Evolutionary conservation across 2,329 filamentous ascomycete species (phyloP).

Genomic region (Colletotrichum noveboracense): DNA sequence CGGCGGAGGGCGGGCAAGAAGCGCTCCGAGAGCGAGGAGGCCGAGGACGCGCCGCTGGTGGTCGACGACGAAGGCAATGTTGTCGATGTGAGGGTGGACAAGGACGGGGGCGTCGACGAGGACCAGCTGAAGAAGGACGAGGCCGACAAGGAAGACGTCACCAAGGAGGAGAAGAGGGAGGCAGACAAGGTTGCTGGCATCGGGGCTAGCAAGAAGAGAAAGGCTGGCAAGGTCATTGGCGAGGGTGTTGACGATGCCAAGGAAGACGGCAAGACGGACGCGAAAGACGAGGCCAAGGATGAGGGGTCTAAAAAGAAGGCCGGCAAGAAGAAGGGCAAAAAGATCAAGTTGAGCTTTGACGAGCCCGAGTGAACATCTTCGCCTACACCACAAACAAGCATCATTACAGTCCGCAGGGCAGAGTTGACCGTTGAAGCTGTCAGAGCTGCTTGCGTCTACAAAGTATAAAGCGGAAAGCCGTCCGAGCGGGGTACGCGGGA

Average conservation of each 20-base stretch:
- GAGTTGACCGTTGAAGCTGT: neutral
- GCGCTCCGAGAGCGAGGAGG: constrained; percentile 69
- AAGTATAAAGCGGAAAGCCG: neutral
- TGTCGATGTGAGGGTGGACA: constrained; percentile 52
- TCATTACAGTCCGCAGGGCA: neutral
- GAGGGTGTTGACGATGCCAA: constrained; percentile 30
- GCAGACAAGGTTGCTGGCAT: constrained; percentile 43
- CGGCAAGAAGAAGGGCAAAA: constrained; percentile 58
- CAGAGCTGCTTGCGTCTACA: neutral
- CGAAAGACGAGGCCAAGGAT: neutral
- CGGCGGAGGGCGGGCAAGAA: constrained; percentile 56
- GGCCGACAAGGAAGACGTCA: constrained; percentile 26
- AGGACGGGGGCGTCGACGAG: constrained; percentile 47
- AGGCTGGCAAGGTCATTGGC: constrained; percentile 56
- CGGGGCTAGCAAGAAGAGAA: constrained; percentile 59
- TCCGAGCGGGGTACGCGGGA: neutral
- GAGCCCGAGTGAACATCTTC: constrained; percentile 23
- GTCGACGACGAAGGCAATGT: constrained; percentile 76
- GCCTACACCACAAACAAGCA: neutral
- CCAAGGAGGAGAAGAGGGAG: constrained; percentile 30
- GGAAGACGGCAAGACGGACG: neutral
- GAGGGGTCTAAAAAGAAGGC: constrained; percentile 27
- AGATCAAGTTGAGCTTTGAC: constrained; percentile 70
- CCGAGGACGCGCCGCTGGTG: constrained; percentile 77
- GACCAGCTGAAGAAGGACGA: constrained; percentile 31